Evolutionary conservation across 192 early-diverging fungal genomes (phyloP), one percentile per base, ranked within the genome.

Genomic region (Backusella tuberculispora): DNA sequence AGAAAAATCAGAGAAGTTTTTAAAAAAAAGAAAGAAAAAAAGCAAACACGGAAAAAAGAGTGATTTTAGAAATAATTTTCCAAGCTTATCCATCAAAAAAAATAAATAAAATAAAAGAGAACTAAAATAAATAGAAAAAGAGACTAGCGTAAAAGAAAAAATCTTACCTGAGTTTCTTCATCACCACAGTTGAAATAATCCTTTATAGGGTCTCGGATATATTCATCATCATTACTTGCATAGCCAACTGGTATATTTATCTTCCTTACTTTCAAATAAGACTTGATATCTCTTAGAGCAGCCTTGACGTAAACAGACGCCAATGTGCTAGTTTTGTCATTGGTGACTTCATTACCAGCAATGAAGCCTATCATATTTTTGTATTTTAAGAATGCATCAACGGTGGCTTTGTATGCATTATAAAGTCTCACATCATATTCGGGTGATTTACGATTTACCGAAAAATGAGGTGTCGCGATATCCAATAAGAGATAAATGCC

Each of bases 401-500:
- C 87, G 45, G 90, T 90, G 19, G 74, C 69, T 53, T 80, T 81
- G 70, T 84, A 89, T 70, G 88, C 84, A 63, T 81, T 86, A 69
- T 87, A 87, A 42, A 91, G 79, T 26, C 80, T 74, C 37, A 79
- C 79, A 70, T 85, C 80, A 74, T 91, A 93, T 40, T 80, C 75
- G n/a, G 93, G 92, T 41, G 79, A 66, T 53, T 78, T 81, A 44
- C 93, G 93, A 73, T 92, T 88, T 74, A 94, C 88, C 12, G 90
- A 84, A 63, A 86, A 74, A 26, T 80, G 85, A 47, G 90, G 88
- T 1, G 84, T 85, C 63, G 81, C 80, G 53, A 93, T 78, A 81
- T 93, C 93, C 9, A 93, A 82, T 56, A 94, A 74, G 24, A 93
- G 83, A 72, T 94, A 94, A 63, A 94, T 92, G 8, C 91, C 89